Evolutionary conservation across 495 filamentous ascomycete genomes (phyloP).

Genomic region (Neurospora tetrasperma): DNA sequence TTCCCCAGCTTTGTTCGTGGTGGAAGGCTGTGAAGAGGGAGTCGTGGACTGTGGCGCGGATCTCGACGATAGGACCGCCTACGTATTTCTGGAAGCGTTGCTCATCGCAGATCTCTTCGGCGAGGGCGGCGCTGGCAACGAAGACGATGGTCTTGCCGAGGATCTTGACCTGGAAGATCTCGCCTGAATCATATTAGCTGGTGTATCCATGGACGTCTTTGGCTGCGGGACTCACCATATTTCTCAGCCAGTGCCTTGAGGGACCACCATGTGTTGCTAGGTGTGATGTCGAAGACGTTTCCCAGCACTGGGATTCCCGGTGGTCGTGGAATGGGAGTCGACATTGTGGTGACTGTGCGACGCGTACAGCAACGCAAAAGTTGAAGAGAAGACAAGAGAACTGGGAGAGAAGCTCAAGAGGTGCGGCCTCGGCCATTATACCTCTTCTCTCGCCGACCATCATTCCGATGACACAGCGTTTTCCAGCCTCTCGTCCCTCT

Average conservation of each 20-base stretch:
- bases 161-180: slow-evolving; percentile 59
- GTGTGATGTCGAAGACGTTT: slow-evolving; percentile 55
- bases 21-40: slow-evolving; percentile 60
- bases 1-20: slow-evolving; percentile 54
- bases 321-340: slow-evolving; percentile 50
- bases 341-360: slow-evolving; percentile 24
- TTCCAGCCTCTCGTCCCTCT: background rate
- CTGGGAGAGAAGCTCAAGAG: background rate
- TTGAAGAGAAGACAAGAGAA: background rate
- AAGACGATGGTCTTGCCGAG: slow-evolving; percentile 33
- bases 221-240: slow-evolving; percentile 38
- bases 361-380: background rate
- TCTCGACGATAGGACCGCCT: slow-evolving; percentile 41
- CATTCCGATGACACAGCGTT: background rate
- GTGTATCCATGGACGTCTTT: background rate
- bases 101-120: slow-evolving; percentile 60
- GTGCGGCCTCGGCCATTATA: background rate
- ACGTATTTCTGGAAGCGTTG: slow-evolving; percentile 55
- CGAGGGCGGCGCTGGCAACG: slow-evolving; percentile 43
- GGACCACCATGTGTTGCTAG: slow-evolving; percentile 51
- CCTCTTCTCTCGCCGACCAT: background rate
- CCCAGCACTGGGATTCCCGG: slow-evolving; percentile 57
- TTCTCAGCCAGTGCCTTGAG: slow-evolving; percentile 53
- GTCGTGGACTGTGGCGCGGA: slow-evolving; percentile 50
- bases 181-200: slow-evolving; percentile 30